Evolutionary conservation across 257 asterid genomes (phyloP).

Genomic region (Catharanthus roseus): DNA sequence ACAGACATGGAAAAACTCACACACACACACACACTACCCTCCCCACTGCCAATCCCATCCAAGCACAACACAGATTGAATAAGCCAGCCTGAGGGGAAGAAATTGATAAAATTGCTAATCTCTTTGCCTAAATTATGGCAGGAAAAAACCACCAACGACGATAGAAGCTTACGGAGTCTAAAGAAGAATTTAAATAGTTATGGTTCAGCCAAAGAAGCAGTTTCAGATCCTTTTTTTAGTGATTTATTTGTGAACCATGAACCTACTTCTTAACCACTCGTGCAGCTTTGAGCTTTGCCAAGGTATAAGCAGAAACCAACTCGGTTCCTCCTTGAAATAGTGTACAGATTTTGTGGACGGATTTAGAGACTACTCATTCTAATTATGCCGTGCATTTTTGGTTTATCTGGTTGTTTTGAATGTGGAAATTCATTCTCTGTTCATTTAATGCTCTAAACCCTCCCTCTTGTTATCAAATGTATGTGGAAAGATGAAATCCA

Average conservation of each 20-base stretch:
- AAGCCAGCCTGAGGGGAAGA: no score
- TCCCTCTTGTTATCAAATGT: no score
- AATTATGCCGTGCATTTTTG: neutral
- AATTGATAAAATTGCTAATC: neutral
- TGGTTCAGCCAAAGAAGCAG: conserved; percentile 76
- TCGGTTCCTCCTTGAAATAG: conserved; percentile 6
- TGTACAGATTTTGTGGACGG: neutral
- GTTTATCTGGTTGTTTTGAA: neutral
- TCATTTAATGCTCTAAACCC: no score
- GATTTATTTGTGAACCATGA: conserved; percentile 35
- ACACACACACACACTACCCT: neutral
- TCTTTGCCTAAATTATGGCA: conserved; percentile 22
- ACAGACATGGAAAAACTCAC: neutral
- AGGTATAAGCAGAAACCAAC: conserved; percentile 9
- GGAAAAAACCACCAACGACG: conserved; percentile 62
- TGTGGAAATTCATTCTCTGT: no score
- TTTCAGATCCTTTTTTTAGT: conserved; percentile 55
- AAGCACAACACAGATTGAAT: no score
- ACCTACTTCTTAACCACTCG: neutral
- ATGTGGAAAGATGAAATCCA: no score
- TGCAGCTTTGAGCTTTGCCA: neutral
- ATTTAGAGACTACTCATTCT: neutral
- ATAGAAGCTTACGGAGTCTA: conserved; percentile 64
- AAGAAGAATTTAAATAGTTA: conserved; percentile 62
- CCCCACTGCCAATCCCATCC: neutral